Conservation (phyloP, 2,329 filamentous ascomycete genomes). For the Didymella pomorum region DNA sequence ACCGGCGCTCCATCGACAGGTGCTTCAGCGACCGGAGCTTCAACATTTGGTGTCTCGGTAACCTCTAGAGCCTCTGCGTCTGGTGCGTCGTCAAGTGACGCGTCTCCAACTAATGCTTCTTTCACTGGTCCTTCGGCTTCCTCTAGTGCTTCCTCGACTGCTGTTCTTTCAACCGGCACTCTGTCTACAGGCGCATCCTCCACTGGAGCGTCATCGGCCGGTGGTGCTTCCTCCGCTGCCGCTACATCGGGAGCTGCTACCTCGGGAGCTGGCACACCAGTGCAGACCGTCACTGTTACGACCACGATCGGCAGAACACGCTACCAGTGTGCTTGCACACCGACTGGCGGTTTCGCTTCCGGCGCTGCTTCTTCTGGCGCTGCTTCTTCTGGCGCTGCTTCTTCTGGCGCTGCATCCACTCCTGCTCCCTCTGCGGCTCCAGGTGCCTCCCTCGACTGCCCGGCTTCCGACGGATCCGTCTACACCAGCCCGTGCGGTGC, state of each 20-base stretch:
- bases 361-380: slow-evolving; percentile 1
- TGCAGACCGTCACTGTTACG: slow-evolving; percentile 22
- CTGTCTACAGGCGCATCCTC: no score
- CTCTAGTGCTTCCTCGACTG: no score
- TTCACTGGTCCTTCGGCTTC: no score
- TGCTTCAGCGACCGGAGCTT: no score
- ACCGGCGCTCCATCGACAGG: no score
- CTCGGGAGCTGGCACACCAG: neutral
- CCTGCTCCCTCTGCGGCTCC: neutral
- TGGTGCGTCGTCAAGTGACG: no score
- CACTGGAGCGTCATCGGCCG: neutral
- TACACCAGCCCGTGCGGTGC: slow-evolving; percentile 31
- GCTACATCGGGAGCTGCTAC: neutral
- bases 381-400: neutral
- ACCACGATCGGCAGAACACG: slow-evolving; percentile 16
- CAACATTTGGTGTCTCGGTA: no score
- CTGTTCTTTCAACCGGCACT: no score
- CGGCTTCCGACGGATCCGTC: slow-evolving; percentile 21
- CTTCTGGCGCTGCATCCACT: neutral
- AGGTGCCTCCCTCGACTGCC: slow-evolving; percentile 21
- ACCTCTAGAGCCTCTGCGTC: no score
- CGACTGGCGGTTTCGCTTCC: slow-evolving; percentile 6
- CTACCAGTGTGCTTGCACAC: slow-evolving; percentile 26
- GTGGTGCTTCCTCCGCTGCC: neutral
- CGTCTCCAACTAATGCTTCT: no score